Percentiles rank a stretch among this genome's conserved stretches.
Evolutionary conservation across 2,329 filamentous ascomycete species (phyloP).

Genomic region (Fusarium napiforme): DNA sequence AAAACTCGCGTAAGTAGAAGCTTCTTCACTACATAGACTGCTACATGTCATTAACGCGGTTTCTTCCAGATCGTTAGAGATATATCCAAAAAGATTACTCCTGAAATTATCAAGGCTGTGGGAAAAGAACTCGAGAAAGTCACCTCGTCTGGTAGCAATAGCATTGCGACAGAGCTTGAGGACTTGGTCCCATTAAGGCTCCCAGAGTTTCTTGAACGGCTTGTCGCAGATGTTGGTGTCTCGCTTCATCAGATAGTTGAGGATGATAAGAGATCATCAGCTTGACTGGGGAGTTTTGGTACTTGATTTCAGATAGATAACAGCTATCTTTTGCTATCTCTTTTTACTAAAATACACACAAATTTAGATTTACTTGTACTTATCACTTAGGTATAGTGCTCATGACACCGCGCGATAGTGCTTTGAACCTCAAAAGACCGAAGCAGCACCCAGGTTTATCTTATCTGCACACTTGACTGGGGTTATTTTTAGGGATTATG

Average conservation of each 20-base stretch:
- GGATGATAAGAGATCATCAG: not conserved
- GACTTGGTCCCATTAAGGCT: not conserved
- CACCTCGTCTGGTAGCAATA: not conserved
- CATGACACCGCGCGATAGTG: accelerated
- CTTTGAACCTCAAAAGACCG: not conserved
- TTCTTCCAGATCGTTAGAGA: not conserved
- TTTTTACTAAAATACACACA: accelerated
- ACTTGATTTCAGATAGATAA: accelerated
- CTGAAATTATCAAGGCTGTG: not conserved
- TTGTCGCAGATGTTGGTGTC: not conserved
- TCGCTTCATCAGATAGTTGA: not conserved
- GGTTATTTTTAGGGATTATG: not conserved
- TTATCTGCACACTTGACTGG: accelerated
- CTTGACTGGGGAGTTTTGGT: accelerated
- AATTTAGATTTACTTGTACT: not conserved
- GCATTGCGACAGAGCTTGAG: not conserved
- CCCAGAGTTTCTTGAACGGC: not conserved
- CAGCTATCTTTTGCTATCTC: not conserved
- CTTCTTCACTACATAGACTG: too few relatives aligned
- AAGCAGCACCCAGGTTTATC: not conserved
- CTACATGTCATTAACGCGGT: too few relatives aligned
- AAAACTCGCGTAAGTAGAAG: not conserved
- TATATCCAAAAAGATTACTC: not conserved
- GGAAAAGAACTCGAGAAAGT: not conserved
- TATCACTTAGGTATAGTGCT: not conserved